Base-by-base conservation (phyloP, 768 basidiomycete genomes). In the Hericium alpestre region DNA sequence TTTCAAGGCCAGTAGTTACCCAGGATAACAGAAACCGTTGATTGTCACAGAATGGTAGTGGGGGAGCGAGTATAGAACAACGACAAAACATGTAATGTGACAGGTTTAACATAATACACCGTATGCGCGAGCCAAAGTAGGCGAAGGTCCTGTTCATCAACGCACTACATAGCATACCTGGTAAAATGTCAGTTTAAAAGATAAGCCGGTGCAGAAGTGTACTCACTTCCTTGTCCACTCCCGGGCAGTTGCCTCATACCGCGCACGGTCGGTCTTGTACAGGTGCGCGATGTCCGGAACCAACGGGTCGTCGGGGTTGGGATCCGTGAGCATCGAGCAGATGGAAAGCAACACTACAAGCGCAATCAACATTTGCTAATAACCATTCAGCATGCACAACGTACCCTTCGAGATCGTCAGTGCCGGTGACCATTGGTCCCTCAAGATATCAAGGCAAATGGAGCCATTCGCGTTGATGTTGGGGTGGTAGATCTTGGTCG, bases 391-490 rank as follows among this genome's bases (percentile, higher is more conserved):
- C 8, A 32, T 27, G 11, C 20, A 27, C 37, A 39, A 64, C 80
- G 43, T 56, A 94, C 94, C 94, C 80, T 99, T 99, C 66, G 95
- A 96, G 66, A 99, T 95, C 56, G 96, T 99, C 77, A 98, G 76
- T 48, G 96, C 96, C 51, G 96, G 96, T 60, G 90, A 93, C 96
- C 96, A 99, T 70, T 98, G 96, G 72, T 99, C 96, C 73, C 94
- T 81, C 69, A 99, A 76, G 69, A 99, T 99, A 73, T 99, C 96
- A 65, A 99, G 76, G 73, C 95, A 99, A 73, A 99, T 98, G 62
- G 92, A 94, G 43, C 96, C 96, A 67, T 99, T 99, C 65, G 95
- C 91, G 71, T 99, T 99, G 93, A 99, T 97, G 80, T 98, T 98
- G 38, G 95, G 95, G 74, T 54, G 54, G 74, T 96, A 97, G 67